Evolutionary conservation across 805 yeast genomes (phyloP).

Genomic region (Pichia paraexigua): DNA sequence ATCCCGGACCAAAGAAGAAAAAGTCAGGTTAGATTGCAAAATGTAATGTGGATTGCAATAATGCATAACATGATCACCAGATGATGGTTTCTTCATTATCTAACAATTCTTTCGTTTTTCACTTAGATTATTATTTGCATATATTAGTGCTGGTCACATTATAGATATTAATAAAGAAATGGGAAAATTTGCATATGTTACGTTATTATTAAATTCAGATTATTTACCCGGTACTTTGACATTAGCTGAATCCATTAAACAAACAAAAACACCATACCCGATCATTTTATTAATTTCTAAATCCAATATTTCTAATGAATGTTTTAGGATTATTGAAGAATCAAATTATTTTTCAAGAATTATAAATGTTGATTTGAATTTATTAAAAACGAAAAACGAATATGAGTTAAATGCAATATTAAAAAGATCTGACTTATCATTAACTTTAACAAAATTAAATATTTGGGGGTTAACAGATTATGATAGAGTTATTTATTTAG

Average conservation of each 20-base stretch:
- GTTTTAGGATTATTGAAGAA: constrained; percentile 7
- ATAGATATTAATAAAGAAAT: neutral
- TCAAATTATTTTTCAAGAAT: constrained; percentile 14
- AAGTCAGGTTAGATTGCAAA: neutral
- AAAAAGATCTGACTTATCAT: constrained; percentile 25
- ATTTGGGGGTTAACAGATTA: constrained; percentile 40
- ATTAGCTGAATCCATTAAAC: constrained; percentile 22
- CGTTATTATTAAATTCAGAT: constrained; percentile 27
- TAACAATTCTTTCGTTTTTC: too few species aligned
- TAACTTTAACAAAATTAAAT: constrained; percentile 46
- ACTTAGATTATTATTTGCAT: neutral
- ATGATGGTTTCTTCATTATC: too few species aligned
- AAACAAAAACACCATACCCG: constrained; percentile 15
- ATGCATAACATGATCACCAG: too few species aligned
- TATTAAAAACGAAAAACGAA: constrained; percentile 16
- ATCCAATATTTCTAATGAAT: constrained; percentile 7
- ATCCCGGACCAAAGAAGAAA: neutral
- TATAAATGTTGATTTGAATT: constrained; percentile 18
- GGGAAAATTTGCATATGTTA: constrained; percentile 22
- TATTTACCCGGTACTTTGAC: constrained; percentile 33
- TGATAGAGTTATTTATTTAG: constrained; percentile 50
- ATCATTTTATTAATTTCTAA: constrained; percentile 20
- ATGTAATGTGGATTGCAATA: too few species aligned
- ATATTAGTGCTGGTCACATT: neutral
- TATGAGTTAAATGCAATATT: constrained; percentile 16